These are phyloP conservation scores for Starmerella scarabaei DNA, from an alignment of 805 yeast species.

Conservation along the genomic window DNA sequence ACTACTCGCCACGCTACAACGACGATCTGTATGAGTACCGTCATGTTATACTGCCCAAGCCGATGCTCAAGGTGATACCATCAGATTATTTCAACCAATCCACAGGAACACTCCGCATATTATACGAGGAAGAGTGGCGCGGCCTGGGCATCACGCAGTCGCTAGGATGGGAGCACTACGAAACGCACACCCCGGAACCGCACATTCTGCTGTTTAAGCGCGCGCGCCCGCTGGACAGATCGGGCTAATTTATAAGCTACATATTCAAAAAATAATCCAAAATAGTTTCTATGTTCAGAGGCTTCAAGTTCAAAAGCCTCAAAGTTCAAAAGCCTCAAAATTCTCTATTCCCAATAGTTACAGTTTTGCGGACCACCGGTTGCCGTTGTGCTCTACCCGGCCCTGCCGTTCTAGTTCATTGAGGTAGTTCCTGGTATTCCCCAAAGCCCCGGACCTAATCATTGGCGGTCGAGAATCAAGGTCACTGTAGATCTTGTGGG, in stretches of 20 bases:
- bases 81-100: conserved; percentile 86
- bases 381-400: neutral
- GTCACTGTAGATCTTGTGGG: conserved; percentile 21
- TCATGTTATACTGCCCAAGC: conserved; percentile 94
- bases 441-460: conserved; percentile 25
- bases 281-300: too few relatives aligned
- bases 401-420: conserved; percentile 19
- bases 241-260: neutral
- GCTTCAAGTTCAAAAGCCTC: too few relatives aligned
- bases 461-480: conserved; percentile 18
- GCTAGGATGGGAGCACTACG: conserved; percentile 95
- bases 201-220: conserved; percentile 76
- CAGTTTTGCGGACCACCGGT: too few relatives aligned
- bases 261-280: too few relatives aligned
- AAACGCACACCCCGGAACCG: conserved; percentile 97
- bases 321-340: too few relatives aligned
- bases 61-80: conserved; percentile 87
- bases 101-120: conserved; percentile 82
- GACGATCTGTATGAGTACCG: conserved; percentile 89
- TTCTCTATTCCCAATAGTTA: too few relatives aligned
- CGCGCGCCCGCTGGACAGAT: conserved; percentile 15
- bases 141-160: conserved; percentile 96
- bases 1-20: conserved; percentile 78
- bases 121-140: conserved; percentile 96
- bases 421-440: conserved; percentile 25